These are phyloP conservation scores for Colletotrichum sp. DNA, from an alignment of 2,329 filamentous ascomycete genomes.

Conservation along the genomic window DNA sequence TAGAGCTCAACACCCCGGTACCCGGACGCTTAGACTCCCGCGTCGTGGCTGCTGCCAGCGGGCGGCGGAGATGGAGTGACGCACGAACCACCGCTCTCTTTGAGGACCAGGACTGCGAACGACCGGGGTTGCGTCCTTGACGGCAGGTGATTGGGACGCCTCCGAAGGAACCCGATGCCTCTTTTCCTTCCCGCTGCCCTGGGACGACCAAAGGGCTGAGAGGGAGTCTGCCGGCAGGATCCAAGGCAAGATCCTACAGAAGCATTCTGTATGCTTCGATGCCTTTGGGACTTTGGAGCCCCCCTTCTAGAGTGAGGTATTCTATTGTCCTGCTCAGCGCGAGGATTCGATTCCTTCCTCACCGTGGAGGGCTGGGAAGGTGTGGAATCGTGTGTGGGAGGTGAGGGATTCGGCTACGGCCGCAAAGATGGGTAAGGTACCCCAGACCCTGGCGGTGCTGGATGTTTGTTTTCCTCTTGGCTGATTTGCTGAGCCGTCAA, in stretches of 20 bases:
- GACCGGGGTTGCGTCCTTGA: neutral
- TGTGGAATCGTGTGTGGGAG: neutral
- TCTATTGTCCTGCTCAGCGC: neutral
- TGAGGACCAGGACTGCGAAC: neutral
- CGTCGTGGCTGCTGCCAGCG: neutral
- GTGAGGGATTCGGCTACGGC: neutral
- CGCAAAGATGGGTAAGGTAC: conserved; percentile 1
- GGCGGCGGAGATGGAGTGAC: neutral
- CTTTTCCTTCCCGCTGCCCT: neutral
- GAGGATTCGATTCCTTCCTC: neutral
- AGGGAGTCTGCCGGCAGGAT: neutral
- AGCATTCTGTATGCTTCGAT: neutral
- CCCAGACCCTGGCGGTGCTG: neutral
- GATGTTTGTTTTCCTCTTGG: neutral
- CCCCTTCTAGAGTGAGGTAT: neutral
- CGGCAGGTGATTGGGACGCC: neutral
- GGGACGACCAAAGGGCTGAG: neutral
- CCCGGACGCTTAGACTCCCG: neutral
- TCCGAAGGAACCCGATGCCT: neutral
- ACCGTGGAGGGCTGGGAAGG: neutral
- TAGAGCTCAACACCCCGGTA: neutral
- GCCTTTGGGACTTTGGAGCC: neutral
- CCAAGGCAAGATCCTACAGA: neutral
- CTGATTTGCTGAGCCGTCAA: neutral
- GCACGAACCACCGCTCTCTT: neutral